Percentiles rank a stretch among this genome's conserved stretches.
phyloP scores from a whole-genome alignment of 768 basidiomycete genomes.

The Pleurotus sapidus region DNA sequence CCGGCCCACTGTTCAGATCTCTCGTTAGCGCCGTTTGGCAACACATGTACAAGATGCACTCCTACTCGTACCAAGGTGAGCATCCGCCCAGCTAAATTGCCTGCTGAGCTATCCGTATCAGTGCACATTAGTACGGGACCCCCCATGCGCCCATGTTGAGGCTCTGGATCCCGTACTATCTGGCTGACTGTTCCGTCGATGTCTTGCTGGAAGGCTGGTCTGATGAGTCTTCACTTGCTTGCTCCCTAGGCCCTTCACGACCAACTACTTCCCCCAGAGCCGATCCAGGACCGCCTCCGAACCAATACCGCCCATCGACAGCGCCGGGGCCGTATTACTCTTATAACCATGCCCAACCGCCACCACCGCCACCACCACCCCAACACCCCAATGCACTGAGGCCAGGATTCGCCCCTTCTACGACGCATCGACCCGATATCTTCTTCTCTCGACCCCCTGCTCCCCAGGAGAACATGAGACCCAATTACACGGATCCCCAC shows the following conservation, averaged over 20 bases:
- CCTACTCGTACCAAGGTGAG: conserved; percentile 1
- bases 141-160: too few relatives aligned
- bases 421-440: conserved; percentile 28
- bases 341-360: conserved; percentile 6
- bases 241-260: conserved; percentile 4
- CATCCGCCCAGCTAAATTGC: neutral
- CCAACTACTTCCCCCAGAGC: neutral
- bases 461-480: neutral
- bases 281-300: neutral
- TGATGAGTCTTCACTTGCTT: neutral
- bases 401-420: conserved; percentile 26
- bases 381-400: conserved; percentile 22
- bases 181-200: too few relatives aligned
- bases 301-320: conserved; percentile 9
- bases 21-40: neutral
- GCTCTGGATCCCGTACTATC: too few relatives aligned
- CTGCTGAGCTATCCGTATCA: too few relatives aligned
- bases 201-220: neutral
- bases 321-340: conserved; percentile 1
- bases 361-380: neutral
- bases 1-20: neutral
- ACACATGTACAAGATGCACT: neutral
- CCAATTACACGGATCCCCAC: neutral
- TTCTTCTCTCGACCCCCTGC: conserved; percentile 22
- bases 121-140: too few relatives aligned